Base-by-base conservation (phyloP, 148 eudicot species). In the Bassia scoparia region DNA sequence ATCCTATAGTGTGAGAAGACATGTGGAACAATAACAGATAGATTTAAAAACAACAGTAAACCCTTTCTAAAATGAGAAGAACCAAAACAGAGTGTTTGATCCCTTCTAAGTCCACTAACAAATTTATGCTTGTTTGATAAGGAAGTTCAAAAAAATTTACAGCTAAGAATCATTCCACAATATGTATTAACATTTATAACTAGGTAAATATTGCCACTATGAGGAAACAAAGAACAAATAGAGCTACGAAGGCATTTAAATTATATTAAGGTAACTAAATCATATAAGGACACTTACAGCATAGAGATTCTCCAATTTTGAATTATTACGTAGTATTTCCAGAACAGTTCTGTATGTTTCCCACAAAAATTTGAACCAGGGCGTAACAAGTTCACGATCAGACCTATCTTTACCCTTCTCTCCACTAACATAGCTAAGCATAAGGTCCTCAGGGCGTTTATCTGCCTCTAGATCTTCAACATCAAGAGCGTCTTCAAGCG, bases 351-450 rank as follows among this genome's bases (percentile, higher is more conserved):
- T 80, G 76, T 93, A 93, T 0, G 98, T 90, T 80, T 93, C 98
- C 98, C 98, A 93, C 80, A 90, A 73, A 73, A 90, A 90, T 69
- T 90, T 93, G 77, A 93, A 93, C 90, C 98, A 93, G 2, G 98
- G 98, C 15, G 98, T 93, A 50, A 93, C 97, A 78, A 90, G 90
- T 79, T 94, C 97, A 26, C 96, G 87, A 63, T 94, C 98, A 76
- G 98, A 91, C 72, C 98, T 79, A 27, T 94, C 98, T 84, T 91
- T 94, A 31, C 96, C 98, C 82, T 94, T 94, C 74, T 94, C 93
- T 38, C 98, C 97, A 71, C 96, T 91, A 62, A 94, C 98, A 76
- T 89, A 94, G 74, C 98, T 94, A 21, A 94, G 76, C 97, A 94
- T 91, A n/a, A 94, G 78, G 82, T 94, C 98, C 76, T 94, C 97